Base-by-base conservation (phyloP, 2,329 filamentous ascomycete species). In the Penicillium corylophilum region DNA sequence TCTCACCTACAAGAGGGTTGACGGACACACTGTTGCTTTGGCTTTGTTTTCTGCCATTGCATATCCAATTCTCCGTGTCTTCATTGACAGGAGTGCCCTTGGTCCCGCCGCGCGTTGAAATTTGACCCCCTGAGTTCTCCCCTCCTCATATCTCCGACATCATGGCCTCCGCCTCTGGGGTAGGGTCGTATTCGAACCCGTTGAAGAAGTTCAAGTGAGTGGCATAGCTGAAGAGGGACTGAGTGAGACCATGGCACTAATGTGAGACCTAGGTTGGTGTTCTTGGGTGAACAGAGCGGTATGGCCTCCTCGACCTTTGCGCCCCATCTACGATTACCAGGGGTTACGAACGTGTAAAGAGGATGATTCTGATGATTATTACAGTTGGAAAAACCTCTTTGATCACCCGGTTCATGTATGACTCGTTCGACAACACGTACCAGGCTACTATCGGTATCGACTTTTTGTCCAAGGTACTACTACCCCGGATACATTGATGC, bases 321-420 rank as follows among this genome's bases (percentile, higher is more conserved):
- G 31, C 50, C 29, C 35, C 10, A 54, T 47, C 31, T 43, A 20
- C 13, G 39, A 42, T 38, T 24, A 35, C 20, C 18, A 48, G 36
- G 40, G 38, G 9, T 16, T n/a, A 22, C 26, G 40, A 15, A 12
- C 22, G 51, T 15, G 31, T 24, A 33, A 35, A 35, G 20, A 46
- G 6, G 13, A 26, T 9, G 23, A 48, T 44, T 55, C 61, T 67
- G 54, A 67, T 48, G 33, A 48, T 42, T 42, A 16, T 33, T 51
- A 56, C 72, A 97, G 94, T 99, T 66, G 94, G 94, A 71, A 99
- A 99, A 80, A 99, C 94, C 28, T 99, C 94, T 56, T 79, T 99
- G 66, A 99, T 99, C 73, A 99, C 94, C 62, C 87, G 94, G 60
- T 99, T 99, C 81, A 99, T 99, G 94, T 99, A 99, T 82, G 94